A percentile compares a stretch with the other conserved stretches of the same genome.
Conservation (phyloP, 208 protist genomes). For the Zelonia costaricensis region DNA sequence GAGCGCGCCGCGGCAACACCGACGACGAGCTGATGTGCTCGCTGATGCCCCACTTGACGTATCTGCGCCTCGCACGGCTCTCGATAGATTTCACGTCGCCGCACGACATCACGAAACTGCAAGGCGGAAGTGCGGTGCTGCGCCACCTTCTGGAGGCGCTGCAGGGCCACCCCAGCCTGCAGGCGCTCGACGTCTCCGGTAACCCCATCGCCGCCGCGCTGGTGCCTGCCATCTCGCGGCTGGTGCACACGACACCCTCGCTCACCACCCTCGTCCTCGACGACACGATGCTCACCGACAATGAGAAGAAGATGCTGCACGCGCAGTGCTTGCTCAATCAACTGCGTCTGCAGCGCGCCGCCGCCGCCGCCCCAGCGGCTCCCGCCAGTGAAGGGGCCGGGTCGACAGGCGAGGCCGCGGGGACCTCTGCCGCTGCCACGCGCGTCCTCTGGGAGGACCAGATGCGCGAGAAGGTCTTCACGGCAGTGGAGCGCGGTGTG, state of each 20-base stretch:
- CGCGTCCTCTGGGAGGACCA: constrained; percentile 1
- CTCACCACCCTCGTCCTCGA: constrained; percentile 37
- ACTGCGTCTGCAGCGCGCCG: constrained; percentile 11
- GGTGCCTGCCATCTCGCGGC: constrained; percentile 35
- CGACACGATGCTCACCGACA: constrained; percentile 27
- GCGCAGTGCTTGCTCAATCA: constrained; percentile 38
- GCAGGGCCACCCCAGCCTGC: constrained; percentile 36
- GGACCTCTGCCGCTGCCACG: neutral
- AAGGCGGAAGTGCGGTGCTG: constrained; percentile 21
- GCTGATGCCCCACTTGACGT: constrained; percentile 15
- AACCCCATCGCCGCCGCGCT: constrained; percentile 54
- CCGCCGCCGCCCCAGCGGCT: neutral
- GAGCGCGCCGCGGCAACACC: neutral
- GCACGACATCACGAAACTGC: neutral
- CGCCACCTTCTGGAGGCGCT: constrained; percentile 36
- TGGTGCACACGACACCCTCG: constrained; percentile 41
- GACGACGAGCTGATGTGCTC: constrained; percentile 18
- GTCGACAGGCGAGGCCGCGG: too few species aligned
- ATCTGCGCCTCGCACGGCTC: constrained; percentile 11
- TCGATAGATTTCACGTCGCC: constrained; percentile 12
- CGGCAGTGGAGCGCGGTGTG: constrained; percentile 17
- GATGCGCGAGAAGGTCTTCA: constrained; percentile 4
- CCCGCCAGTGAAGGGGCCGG: neutral
- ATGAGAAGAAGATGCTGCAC: constrained; percentile 27
- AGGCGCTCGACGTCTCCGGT: constrained; percentile 44